Conservation (phyloP, 345 rosid species). For the Luvunga scandens region DNA sequence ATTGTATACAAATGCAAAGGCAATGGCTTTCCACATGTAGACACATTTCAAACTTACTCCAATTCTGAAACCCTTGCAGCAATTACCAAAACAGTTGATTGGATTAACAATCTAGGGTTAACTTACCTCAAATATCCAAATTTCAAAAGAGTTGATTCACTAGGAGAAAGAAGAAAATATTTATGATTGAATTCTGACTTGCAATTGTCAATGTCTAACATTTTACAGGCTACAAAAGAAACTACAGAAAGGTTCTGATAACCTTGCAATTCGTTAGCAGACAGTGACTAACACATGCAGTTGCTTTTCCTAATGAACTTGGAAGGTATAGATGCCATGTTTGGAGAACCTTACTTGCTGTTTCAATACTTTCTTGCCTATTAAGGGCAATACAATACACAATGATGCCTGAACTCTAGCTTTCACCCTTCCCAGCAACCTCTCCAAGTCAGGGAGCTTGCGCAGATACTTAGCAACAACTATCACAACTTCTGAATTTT, state of each 20-base stretch:
- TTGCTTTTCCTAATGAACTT: not conserved
- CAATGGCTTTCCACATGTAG: not conserved
- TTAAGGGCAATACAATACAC: slow-evolving; percentile 57
- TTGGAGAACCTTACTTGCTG: slow-evolving; percentile 50
- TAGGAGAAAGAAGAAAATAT: not conserved
- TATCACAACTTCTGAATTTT: slow-evolving; percentile 49
- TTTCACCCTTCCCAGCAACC: slow-evolving; percentile 79
- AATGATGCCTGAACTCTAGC: slow-evolving; percentile 64
- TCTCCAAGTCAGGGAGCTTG: slow-evolving; percentile 83
- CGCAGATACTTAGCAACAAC: slow-evolving; percentile 59
- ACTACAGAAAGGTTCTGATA: not conserved
- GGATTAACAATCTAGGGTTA: not conserved
- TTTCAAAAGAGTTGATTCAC: not conserved
- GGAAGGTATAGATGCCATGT: not conserved
- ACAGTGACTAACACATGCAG: not conserved
- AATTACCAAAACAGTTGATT: not conserved
- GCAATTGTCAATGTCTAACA: not conserved
- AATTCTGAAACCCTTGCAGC: not conserved
- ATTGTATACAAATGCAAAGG: not conserved
- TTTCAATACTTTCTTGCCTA: slow-evolving; percentile 72
- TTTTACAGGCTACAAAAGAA: not conserved
- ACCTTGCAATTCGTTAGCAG: not conserved
- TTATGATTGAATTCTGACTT: not conserved
- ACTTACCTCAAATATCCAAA: not conserved
- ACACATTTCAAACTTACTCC: not conserved